These are phyloP conservation scores for Eucalyptus leucophloia DNA, from an alignment of 345 rosid species.

Conservation along the genomic window DNA sequence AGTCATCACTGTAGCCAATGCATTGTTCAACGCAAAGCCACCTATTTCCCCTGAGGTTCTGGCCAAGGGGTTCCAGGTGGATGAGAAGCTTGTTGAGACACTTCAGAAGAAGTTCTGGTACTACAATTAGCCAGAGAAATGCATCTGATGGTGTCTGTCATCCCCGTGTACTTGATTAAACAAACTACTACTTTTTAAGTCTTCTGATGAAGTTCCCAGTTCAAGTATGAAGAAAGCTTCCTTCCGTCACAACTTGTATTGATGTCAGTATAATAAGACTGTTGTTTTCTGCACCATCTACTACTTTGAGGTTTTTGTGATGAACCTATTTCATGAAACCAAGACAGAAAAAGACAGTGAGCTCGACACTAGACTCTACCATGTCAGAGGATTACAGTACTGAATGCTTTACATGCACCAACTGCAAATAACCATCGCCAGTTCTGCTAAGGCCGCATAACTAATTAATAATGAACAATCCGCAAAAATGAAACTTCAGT, in stretches of 20 bases:
- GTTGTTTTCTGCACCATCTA: not conserved
- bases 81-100: not conserved
- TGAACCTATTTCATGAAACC: not conserved
- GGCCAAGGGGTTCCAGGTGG: not conserved
- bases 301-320: not conserved
- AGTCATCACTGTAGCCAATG: not conserved
- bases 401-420: too few species aligned
- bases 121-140: not conserved
- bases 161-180: not conserved
- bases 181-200: not conserved
- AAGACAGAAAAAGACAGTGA: not conserved
- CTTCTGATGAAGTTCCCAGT: not conserved
- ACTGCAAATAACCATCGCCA: too few species aligned
- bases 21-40: not conserved
- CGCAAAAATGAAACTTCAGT: too few species aligned
- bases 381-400: not conserved
- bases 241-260: not conserved
- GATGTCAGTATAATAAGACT: not conserved
- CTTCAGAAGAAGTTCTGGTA: not conserved
- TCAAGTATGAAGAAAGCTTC: not conserved
- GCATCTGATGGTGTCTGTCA: not conserved
- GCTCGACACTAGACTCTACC: not conserved
- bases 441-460: too few species aligned
- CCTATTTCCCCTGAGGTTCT: not conserved
- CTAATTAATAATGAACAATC: too few species aligned